Evolutionary conservation across 2,329 filamentous ascomycete genomes (phyloP).

Genomic region (Simplicillium aogashimaense): DNA sequence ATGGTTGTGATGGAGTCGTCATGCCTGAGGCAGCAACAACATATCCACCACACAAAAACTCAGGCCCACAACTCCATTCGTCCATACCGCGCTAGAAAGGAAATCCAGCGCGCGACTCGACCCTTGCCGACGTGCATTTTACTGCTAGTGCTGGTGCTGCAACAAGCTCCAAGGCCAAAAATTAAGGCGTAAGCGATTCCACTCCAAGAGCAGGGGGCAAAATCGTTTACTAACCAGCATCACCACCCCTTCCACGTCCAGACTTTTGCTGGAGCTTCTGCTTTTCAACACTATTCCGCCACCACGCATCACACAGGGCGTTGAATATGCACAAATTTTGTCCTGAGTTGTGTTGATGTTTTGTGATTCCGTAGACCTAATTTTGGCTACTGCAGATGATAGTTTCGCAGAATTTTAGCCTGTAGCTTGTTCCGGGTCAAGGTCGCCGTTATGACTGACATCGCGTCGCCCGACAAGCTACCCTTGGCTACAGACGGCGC

Average conservation of each 20-base stretch:
- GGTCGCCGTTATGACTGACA: conserved; percentile 47
- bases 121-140: no score
- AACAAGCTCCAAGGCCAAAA: no score
- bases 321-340: conserved; percentile 47
- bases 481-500: conserved; percentile 19
- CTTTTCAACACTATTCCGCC: conserved; percentile 32
- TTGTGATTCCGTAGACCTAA: conserved; percentile 42
- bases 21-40: conserved; percentile 23
- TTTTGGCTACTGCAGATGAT: conserved; percentile 49
- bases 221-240: conserved; percentile 14
- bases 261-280: conserved; percentile 41
- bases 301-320: conserved; percentile 33
- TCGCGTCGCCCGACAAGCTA: conserved; percentile 43
- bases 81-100: no score
- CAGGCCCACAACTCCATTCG: conserved; percentile 3
- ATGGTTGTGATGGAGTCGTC: conserved; percentile 9
- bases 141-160: no score
- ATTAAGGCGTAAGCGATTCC: not conserved
- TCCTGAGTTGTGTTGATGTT: conserved; percentile 31
- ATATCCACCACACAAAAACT: conserved; percentile 12
- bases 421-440: conserved; percentile 30
- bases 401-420: conserved; percentile 44
- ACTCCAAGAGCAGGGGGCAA: not conserved
- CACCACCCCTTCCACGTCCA: conserved; percentile 12
- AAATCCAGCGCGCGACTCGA: no score